These are phyloP conservation scores for Besnoitia besnoiti DNA, from an alignment of 169 alveolate species.

Conservation along the genomic window DNA sequence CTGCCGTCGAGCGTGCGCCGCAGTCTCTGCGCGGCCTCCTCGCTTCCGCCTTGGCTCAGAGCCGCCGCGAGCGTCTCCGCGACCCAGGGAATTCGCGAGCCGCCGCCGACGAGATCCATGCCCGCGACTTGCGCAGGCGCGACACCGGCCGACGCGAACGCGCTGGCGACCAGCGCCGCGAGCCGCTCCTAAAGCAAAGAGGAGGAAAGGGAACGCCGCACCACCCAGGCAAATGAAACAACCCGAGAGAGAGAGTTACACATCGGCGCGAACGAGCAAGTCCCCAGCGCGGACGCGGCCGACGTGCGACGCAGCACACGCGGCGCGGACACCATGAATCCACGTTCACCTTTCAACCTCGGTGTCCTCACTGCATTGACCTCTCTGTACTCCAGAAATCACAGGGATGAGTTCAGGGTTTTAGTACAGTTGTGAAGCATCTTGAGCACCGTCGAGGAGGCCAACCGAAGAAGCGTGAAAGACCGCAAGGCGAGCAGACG, in stretches of 20 bases:
- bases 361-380: no score
- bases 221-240: not conserved
- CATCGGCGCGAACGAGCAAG: not conserved
- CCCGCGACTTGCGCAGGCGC: not conserved
- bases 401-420: no score
- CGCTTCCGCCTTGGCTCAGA: not conserved
- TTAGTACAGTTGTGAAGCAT: no score
- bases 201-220: not conserved
- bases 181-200: not conserved
- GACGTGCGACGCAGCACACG: no score
- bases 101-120: slow-evolving; percentile 22
- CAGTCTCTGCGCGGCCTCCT: not conserved
- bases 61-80: not conserved
- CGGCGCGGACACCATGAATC: no score
- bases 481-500: not conserved
- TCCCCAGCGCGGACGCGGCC: no score
- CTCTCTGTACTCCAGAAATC: no score
- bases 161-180: not conserved
- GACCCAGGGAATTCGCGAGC: slow-evolving; percentile 28
- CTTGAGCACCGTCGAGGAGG: no score
- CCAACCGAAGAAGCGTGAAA: not conserved
- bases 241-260: not conserved
- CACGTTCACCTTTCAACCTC: no score
- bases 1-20: slow-evolving; percentile 23
- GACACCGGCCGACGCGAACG: not conserved